Evolutionary conservation across 345 rosid species (phyloP).

Genomic region (Psidium friedrichsthalianum): DNA sequence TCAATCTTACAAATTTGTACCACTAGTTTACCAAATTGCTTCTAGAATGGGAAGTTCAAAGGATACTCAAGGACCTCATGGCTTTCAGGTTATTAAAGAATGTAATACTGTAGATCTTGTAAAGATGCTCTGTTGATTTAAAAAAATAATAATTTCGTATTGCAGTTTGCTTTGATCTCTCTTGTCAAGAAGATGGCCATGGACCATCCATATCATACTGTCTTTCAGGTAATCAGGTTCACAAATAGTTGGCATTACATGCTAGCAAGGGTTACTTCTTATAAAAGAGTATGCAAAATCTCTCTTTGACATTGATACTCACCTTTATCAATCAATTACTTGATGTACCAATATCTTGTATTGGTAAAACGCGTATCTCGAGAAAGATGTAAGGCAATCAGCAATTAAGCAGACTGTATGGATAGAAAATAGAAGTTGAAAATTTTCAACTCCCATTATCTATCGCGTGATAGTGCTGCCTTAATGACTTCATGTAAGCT

Average conservation of each 20-base stretch:
- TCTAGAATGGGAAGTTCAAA: constrained; percentile 87
- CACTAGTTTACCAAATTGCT: constrained; percentile 91
- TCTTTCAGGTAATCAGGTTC: constrained; percentile 58
- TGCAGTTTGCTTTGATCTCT: constrained; percentile 85
- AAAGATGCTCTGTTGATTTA: constrained; percentile 12
- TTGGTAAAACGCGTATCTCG: neutral
- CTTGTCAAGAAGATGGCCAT: constrained; percentile 94
- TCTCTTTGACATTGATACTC: neutral
- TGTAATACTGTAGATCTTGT: neutral
- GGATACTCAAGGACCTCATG: constrained; percentile 52
- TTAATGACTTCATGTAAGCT: neutral
- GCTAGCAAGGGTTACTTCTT: neutral
- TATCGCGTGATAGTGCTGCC: neutral
- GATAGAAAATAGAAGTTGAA: neutral
- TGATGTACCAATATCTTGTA: neutral
- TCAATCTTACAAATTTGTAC: constrained; percentile 86
- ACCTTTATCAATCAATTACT: neutral
- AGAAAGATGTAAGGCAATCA: neutral
- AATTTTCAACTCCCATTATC: neutral
- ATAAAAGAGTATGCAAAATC: neutral
- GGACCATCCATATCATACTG: constrained; percentile 94
- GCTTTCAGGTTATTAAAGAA: constrained; percentile 57
- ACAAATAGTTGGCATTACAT: neutral
- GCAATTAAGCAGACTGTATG: neutral
- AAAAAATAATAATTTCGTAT: constrained; percentile 7